Evolutionary conservation across 257 asterid species (phyloP).

Genomic region (Nicotiana paniculata): DNA sequence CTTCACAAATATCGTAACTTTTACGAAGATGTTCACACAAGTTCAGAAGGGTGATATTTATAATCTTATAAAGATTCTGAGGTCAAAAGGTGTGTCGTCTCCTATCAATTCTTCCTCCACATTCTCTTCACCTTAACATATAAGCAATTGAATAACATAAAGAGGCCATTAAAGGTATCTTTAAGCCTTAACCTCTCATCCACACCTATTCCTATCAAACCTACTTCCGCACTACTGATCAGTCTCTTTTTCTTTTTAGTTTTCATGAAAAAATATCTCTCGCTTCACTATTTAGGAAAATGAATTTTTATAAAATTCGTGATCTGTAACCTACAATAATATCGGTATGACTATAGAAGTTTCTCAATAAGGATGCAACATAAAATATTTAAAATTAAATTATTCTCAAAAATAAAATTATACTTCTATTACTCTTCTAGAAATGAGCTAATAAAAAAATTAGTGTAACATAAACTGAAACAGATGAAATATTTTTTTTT

Average conservation of each 20-base stretch:
- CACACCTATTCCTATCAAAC: background rate
- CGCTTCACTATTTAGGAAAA: too few relatives aligned
- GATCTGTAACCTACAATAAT: too few relatives aligned
- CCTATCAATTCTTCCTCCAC: conserved; percentile 9
- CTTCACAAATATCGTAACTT: background rate
- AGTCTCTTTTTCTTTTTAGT: background rate
- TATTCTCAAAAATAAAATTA: too few relatives aligned
- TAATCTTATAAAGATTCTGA: conserved; percentile 1
- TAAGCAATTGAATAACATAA: conserved; percentile 38
- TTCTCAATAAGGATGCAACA: too few relatives aligned
- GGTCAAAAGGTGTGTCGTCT: conserved; percentile 31
- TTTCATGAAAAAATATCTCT: background rate
- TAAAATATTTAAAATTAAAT: too few relatives aligned
- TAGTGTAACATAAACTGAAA: too few relatives aligned
- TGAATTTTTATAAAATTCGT: too few relatives aligned
- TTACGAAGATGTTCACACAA: background rate
- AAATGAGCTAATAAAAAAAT: too few relatives aligned
- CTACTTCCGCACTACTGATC: background rate
- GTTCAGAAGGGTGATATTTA: background rate
- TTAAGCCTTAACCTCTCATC: conserved; percentile 4
- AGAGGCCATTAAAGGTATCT: background rate
- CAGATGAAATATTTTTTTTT: too few relatives aligned
- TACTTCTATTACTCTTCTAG: too few relatives aligned
- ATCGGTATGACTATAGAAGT: too few relatives aligned
- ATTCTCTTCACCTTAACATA: conserved; percentile 44